Conservation (phyloP, 2,329 filamentous ascomycete species). For the Pezicula neosporulosa region DNA sequence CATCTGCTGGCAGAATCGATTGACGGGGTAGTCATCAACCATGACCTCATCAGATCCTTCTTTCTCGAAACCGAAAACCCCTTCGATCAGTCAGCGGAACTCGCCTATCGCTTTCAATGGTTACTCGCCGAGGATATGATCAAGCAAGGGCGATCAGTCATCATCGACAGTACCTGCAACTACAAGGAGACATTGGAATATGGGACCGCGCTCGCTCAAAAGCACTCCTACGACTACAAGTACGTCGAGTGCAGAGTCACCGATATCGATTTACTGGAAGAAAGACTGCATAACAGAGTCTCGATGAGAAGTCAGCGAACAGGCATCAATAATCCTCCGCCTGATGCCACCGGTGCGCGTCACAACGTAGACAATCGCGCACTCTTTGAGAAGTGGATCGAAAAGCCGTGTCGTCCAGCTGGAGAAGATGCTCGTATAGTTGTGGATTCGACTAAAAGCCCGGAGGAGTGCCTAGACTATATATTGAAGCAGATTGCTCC, state of each 20-base stretch:
- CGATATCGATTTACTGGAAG: conserved; percentile 28
- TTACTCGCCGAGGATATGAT: conserved; percentile 30
- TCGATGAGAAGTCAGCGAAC: conserved; percentile 29
- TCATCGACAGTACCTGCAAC: conserved; percentile 37
- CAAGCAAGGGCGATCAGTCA: conserved; percentile 30
- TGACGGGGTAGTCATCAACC: conserved; percentile 30
- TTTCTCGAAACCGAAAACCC: conserved; percentile 26
- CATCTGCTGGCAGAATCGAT: conserved; percentile 24
- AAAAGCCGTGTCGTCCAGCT: conserved; percentile 27
- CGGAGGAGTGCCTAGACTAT: conserved; percentile 15
- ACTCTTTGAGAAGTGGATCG: conserved; percentile 28
- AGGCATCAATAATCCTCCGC: conserved; percentile 23
- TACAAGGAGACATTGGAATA: conserved; percentile 27
- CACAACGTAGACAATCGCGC: conserved; percentile 11
- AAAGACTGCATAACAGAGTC: conserved; percentile 19
- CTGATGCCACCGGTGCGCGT: conserved; percentile 6
- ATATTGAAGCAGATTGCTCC: conserved; percentile 19
- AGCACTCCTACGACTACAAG: conserved; percentile 20
- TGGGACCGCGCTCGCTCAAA: conserved; percentile 26
- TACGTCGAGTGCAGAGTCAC: conserved; percentile 31
- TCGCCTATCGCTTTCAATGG: conserved; percentile 33
- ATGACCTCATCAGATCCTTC: conserved; percentile 32
- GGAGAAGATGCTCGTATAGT: conserved; percentile 12
- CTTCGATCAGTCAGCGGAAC: conserved; percentile 29
- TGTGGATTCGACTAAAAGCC: conserved; percentile 21